These are phyloP conservation scores for Allantophomopsis cytisporea DNA, from an alignment of 2,329 filamentous ascomycete species.

Conservation along the genomic window DNA sequence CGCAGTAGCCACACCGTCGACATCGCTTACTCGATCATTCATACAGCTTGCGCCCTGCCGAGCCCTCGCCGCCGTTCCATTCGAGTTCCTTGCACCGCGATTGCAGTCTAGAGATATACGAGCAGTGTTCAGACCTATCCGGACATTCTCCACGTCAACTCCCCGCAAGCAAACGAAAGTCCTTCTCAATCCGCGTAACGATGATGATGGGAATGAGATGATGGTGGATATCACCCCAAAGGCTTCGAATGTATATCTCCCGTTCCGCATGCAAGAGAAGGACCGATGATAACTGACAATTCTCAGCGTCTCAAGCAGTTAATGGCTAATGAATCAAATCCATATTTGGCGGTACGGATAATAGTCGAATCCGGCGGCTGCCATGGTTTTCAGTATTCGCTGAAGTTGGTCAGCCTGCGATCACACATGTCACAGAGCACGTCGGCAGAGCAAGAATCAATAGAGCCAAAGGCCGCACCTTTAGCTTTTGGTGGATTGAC, in stretches of 20 bases:
- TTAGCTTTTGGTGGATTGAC: neutral
- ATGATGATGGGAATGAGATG: conserved; percentile 80
- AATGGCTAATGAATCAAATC: conserved; percentile 58
- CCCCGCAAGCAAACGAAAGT: conserved; percentile 25
- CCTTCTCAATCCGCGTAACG: conserved; percentile 58
- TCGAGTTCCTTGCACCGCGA: no score
- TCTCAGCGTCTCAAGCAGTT: conserved; percentile 37
- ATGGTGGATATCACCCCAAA: conserved; percentile 70
- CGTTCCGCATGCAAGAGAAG: neutral
- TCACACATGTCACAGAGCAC: conserved; percentile 21
- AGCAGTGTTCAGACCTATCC: no score
- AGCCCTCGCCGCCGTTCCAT: no score
- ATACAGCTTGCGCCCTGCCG: no score
- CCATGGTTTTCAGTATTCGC: conserved; percentile 95
- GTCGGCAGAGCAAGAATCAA: conserved; percentile 15
- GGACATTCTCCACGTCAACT: no score
- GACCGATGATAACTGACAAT: neutral
- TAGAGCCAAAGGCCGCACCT: neutral
- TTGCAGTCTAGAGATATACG: no score
- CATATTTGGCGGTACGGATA: conserved; percentile 75
- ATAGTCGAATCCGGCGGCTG: conserved; percentile 89
- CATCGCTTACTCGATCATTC: no score
- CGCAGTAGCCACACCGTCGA: no score
- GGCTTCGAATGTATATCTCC: conserved; percentile 54
- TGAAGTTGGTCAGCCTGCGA: conserved; percentile 64